Percentiles rank a stretch among this genome's conserved stretches.
These are phyloP conservation scores for Fusarium napiforme DNA, from an alignment of 2,329 filamentous ascomycete species.

Conservation along the genomic window DNA sequence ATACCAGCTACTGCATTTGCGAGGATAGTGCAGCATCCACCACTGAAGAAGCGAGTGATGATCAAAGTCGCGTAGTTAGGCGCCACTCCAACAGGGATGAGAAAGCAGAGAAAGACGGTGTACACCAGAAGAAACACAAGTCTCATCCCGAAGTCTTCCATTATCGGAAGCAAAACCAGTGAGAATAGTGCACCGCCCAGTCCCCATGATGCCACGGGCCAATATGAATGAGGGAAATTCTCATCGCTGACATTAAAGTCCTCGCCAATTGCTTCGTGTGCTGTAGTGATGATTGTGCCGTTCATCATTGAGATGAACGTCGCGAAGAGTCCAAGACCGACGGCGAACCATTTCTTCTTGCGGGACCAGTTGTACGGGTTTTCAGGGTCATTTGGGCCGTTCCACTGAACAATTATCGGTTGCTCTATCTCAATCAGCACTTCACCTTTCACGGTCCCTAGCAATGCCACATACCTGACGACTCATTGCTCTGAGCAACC, in stretches of 20 bases:
- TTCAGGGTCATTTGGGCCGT: slow-evolving; percentile 5
- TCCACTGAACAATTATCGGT: slow-evolving; percentile 12
- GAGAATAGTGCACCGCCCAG: slow-evolving; percentile 17
- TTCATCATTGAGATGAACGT: slow-evolving; percentile 31
- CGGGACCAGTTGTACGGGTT: slow-evolving; percentile 29
- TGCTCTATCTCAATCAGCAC: slow-evolving; percentile 2
- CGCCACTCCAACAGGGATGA: slow-evolving; percentile 13
- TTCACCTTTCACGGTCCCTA: rapidly evolving
- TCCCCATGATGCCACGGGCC: slow-evolving; percentile 29
- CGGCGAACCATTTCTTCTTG: slow-evolving; percentile 26
- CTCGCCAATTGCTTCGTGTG: slow-evolving; percentile 9
- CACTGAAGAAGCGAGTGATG: slow-evolving; percentile 21
- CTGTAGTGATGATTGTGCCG: slow-evolving; percentile 31
- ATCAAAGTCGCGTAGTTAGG: slow-evolving; percentile 25
- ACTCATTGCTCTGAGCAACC: neutral
- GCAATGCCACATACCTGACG: neutral
- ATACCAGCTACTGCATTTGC: slow-evolving; percentile 11
- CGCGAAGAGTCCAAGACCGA: slow-evolving; percentile 16
- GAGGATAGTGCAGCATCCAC: slow-evolving; percentile 16
- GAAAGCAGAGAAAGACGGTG: slow-evolving; percentile 13
- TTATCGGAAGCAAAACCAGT: slow-evolving; percentile 13
- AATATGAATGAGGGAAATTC: slow-evolving; percentile 25
- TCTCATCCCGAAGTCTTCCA: slow-evolving; percentile 32
- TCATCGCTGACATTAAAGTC: slow-evolving; percentile 21
- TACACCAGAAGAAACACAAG: slow-evolving; percentile 18